These are phyloP conservation scores for Diddensiella transvaalensis DNA, from an alignment of 805 yeast species.

Conservation along the genomic window DNA sequence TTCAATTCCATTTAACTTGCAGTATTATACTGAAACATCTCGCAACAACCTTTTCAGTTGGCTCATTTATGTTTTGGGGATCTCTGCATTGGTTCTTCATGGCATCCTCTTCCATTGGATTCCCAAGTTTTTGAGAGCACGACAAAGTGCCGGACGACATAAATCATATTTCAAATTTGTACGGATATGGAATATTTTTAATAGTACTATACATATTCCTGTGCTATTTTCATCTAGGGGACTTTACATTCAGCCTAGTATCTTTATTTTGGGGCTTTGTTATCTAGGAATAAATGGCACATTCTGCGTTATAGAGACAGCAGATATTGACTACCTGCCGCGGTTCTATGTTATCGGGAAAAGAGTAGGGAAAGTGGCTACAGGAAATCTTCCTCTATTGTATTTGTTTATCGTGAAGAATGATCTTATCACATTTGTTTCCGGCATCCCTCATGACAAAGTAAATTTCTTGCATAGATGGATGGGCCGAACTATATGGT, in stretches of 20 bases:
- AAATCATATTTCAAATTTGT: conserved; percentile 31
- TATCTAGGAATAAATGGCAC: conserved; percentile 34
- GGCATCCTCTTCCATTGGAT: conserved; percentile 45
- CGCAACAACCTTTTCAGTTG: conserved; percentile 40
- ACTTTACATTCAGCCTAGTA: conserved; percentile 38
- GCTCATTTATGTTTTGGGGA: conserved; percentile 33
- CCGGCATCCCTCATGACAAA: conserved; percentile 44
- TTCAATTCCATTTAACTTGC: conserved; percentile 37
- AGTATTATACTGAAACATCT: conserved; percentile 38
- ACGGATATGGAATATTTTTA: conserved; percentile 33
- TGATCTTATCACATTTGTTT: conserved; percentile 37
- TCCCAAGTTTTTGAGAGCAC: conserved; percentile 34
- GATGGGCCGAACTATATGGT: conserved; percentile 42
- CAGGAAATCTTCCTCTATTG: conserved; percentile 40
- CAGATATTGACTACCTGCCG: conserved; percentile 41
- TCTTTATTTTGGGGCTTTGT: conserved; percentile 31
- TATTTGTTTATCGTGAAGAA: conserved; percentile 40
- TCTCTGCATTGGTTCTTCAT: conserved; percentile 34
- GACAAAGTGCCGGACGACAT: conserved; percentile 2
- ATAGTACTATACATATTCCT: conserved; percentile 25
- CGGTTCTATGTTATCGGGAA: conserved; percentile 41
- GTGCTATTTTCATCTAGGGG: neutral
- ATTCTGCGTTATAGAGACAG: conserved; percentile 35
- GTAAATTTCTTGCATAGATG: conserved; percentile 42
- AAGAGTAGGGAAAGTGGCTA: conserved; percentile 40